Conservation (phyloP, 192 early-diverging fungal genomes). For the Backusella liffmaniae region DNA sequence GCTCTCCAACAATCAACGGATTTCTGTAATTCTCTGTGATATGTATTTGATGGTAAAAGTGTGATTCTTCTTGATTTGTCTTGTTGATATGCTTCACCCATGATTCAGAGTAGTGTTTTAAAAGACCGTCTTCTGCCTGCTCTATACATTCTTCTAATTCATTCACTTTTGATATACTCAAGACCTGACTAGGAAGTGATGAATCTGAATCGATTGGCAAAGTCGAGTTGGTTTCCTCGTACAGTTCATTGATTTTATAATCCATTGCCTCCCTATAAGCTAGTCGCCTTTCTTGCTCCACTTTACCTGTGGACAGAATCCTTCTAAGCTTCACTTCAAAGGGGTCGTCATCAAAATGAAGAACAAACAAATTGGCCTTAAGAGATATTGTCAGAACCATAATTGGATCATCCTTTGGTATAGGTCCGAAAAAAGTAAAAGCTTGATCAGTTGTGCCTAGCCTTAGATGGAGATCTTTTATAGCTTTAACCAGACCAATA, state of each 20-base stretch:
- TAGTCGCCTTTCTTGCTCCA: conserved; percentile 30
- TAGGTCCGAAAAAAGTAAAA: conserved; percentile 24
- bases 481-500: conserved; percentile 12
- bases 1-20: not conserved
- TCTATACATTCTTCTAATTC: conserved; percentile 7
- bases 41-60: not conserved
- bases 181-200: not conserved
- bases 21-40: not conserved
- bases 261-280: conserved; percentile 32
- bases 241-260: conserved; percentile 3
- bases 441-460: not conserved
- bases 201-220: not conserved
- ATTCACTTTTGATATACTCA: not conserved
- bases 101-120: conserved; percentile 22
- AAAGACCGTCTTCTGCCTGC: conserved; percentile 14
- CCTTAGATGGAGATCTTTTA: conserved; percentile 18
- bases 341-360: conserved; percentile 41
- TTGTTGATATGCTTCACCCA: conserved; percentile 30
- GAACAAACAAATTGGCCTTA: not conserved
- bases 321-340: conserved; percentile 31
- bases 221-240: not conserved
- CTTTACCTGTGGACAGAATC: conserved; percentile 21
- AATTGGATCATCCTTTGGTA: not conserved
- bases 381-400: conserved; percentile 14
- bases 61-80: not conserved